Evolutionary conservation across 352 stramenopile species (phyloP).

Genomic region (Phytophthora litchii): DNA sequence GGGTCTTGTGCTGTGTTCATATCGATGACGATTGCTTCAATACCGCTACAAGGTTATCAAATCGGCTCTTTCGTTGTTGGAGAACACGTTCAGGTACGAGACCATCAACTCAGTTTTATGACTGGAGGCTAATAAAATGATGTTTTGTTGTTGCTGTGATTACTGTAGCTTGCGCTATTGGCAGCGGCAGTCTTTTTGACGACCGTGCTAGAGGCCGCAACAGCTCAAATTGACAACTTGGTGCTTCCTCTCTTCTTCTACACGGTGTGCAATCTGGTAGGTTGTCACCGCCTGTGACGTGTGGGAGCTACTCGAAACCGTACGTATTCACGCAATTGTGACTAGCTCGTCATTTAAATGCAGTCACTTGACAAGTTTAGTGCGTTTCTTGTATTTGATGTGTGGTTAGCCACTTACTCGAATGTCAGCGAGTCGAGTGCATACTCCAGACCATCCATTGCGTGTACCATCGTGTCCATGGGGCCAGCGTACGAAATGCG

Average conservation of each 20-base stretch:
- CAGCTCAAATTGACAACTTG: conserved; percentile 85
- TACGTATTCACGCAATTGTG: background rate
- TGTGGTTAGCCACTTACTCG: conserved; percentile 6
- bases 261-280: conserved; percentile 54
- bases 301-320: background rate
- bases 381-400: too few species aligned
- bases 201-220: conserved; percentile 68
- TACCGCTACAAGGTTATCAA: conserved; percentile 55
- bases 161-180: conserved; percentile 11
- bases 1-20: conserved; percentile 63
- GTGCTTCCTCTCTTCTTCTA: conserved; percentile 80
- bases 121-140: too few species aligned
- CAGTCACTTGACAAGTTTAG: too few species aligned
- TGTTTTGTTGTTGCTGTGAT: conserved; percentile 1
- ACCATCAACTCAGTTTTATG: too few species aligned
- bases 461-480: conserved; percentile 79
- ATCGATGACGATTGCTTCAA: conserved; percentile 61
- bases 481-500: conserved; percentile 84
- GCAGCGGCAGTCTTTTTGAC: conserved; percentile 50
- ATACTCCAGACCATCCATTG: conserved; percentile 64
- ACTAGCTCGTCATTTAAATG: too few species aligned
- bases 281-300: conserved; percentile 34
- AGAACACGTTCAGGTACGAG: conserved; percentile 42
- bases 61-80: conserved; percentile 19
- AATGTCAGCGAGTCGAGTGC: conserved; percentile 35